Percentiles rank a stretch among this genome's conserved stretches.
Evolutionary conservation across 2,329 filamentous ascomycete species (phyloP).

Genomic region (Epicoccum nigrum): DNA sequence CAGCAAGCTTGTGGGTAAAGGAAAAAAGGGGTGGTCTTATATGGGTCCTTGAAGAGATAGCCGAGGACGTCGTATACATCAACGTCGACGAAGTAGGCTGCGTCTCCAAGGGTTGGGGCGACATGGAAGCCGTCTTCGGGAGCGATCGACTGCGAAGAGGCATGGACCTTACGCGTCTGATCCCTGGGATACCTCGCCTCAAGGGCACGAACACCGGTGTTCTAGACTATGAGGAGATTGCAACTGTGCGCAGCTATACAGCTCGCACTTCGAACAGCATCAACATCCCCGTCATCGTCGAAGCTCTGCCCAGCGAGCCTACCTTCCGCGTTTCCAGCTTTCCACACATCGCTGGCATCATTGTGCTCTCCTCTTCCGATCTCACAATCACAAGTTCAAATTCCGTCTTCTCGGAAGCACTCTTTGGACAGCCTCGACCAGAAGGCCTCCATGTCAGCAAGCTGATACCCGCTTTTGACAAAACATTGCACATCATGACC

Average conservation of each 20-base stretch:
- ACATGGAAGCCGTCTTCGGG: conserved; percentile 87
- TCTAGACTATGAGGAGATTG: conserved; percentile 78
- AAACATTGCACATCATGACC: conserved; percentile 77
- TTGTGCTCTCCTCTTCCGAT: conserved; percentile 81
- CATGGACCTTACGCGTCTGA: conserved; percentile 75
- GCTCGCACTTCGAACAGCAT: conserved; percentile 77
- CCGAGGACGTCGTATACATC: conserved; percentile 85
- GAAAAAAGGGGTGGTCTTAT: conserved; percentile 93
- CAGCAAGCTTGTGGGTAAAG: conserved; percentile 97
- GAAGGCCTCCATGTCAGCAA: conserved; percentile 80
- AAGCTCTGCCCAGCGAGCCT: conserved; percentile 70
- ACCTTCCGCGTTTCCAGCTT: conserved; percentile 90
- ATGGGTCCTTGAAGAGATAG: conserved; percentile 97
- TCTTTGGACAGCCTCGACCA: conserved; percentile 87
- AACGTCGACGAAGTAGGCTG: conserved; percentile 77
- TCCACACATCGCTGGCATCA: conserved; percentile 95
- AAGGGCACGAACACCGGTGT: conserved; percentile 73
- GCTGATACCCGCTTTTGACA: conserved; percentile 86
- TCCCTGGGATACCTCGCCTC: conserved; percentile 82
- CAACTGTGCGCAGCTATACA: conserved; percentile 79
- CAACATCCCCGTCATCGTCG: conserved; percentile 83
- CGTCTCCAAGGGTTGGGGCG: conserved; percentile 73
- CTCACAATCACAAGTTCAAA: conserved; percentile 91
- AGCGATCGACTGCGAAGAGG: conserved; percentile 69
- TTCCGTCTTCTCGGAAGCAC: conserved; percentile 86